Conservation (phyloP, 2,329 filamentous ascomycete genomes). For the Colletotrichum chrysophilum region DNA sequence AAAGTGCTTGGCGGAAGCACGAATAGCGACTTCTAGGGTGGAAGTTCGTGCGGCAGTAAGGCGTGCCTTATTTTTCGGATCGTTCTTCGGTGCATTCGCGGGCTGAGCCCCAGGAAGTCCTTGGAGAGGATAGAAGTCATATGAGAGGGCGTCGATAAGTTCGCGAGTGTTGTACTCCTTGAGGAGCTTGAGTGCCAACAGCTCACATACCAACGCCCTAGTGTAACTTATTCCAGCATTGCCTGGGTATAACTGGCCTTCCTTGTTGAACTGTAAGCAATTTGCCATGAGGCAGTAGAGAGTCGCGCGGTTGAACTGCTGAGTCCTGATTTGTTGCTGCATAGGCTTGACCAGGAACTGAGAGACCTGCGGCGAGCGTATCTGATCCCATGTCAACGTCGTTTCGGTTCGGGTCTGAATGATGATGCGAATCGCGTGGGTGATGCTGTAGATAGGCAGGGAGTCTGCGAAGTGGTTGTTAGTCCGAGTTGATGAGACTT, state of each 20-base stretch:
- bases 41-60: conserved; percentile 78
- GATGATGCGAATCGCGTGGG: conserved; percentile 86
- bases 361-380: conserved; percentile 93
- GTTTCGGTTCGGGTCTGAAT: conserved; percentile 89
- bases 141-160: conserved; percentile 91
- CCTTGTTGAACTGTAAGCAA: conserved; percentile 90
- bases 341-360: conserved; percentile 96
- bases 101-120: conserved; percentile 64
- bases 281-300: conserved; percentile 93
- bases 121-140: conserved; percentile 93
- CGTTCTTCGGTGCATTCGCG: conserved; percentile 39
- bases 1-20: conserved; percentile 90
- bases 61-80: conserved; percentile 48
- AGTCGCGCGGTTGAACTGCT: conserved; percentile 85
- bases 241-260: conserved; percentile 80
- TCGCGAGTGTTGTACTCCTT: conserved; percentile 90
- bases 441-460: conserved; percentile 87
- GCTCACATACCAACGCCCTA: conserved; percentile 85
- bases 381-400: conserved; percentile 90
- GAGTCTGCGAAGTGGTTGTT: conserved; percentile 62
- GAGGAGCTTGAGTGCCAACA: conserved; percentile 86
- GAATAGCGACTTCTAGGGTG: conserved; percentile 90
- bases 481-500: background rate
- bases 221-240: conserved; percentile 86
- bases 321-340: conserved; percentile 82